Evolutionary conservation across 306 rosid genomes (phyloP), one percentile per base, ranked within the genome.

Genomic region (Cucumis cinereus): DNA sequence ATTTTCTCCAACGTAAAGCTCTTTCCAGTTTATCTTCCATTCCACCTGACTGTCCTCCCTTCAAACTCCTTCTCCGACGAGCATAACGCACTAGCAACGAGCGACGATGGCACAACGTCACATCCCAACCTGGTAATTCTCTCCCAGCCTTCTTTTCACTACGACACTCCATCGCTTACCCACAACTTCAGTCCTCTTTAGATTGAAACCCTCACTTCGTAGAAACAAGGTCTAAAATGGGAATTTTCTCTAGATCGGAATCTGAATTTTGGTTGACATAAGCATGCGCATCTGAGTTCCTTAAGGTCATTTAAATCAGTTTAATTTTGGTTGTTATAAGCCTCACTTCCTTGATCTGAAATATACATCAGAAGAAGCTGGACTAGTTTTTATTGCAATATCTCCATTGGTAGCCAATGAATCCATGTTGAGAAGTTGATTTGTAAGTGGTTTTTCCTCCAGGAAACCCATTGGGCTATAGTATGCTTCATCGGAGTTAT

Each of bases 341-440:
- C n/a, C n/a, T n/a, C n/a, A n/a, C 98, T 95, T 0, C 93, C 93
- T 84, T 92, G 92, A 54, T 95, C 99, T 0, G 99, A 95, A 28
- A 84, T 81, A 73, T 90, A 83, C 78, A 59, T 85, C 80, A 67
- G 91, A 68, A 62, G 91, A 63, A 23, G 84, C 52, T 49, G 79
- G 6, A n/a, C 77, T 35, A 64, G 91, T 78, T 60, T 83, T 64
- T 33, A 82, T 19, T 43, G 52, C 89, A 40, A 12, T 74, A 26
- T 77, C 84, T 28, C 81, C 86, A 33, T 84, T 84, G 53, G 77
- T 81, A 7, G 86, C 50, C 67, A 80, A 79, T 43, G 83, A 47
- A 26, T 77, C 81, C 78, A 82, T 36, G 80, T 78, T 76, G 23
- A 81, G 89, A 78, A 45, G 84, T 47, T 90, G 91, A 77, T 82